Percentiles rank a stretch among this genome's conserved stretches.
Conservation (phyloP, 106 monocot species). For the Posidonia australis region DNA sequence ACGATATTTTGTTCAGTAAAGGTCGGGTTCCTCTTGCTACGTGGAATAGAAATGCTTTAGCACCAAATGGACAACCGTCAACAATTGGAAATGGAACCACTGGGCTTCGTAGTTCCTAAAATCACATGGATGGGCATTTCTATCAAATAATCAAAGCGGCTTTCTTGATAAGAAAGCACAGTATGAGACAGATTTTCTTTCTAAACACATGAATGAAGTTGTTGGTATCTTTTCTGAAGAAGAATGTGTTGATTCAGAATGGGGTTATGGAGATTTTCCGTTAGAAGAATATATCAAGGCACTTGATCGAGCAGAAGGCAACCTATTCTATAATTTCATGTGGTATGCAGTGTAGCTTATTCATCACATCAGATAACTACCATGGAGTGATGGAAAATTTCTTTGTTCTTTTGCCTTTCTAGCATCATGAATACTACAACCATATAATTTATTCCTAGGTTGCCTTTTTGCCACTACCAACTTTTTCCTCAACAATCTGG, state of each 20-base stretch:
- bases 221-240: constrained; percentile 60
- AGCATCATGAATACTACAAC: too few species aligned
- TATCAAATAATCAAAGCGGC: constrained; percentile 30
- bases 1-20: constrained; percentile 55
- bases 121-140: constrained; percentile 47
- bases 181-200: constrained; percentile 12
- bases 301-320: constrained; percentile 77
- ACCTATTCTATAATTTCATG: constrained; percentile 69
- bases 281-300: constrained; percentile 96
- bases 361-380: too few species aligned
- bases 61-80: constrained; percentile 29
- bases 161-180: constrained; percentile 7
- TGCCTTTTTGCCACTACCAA: too few species aligned
- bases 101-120: constrained; percentile 53
- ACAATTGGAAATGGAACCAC: constrained; percentile 33
- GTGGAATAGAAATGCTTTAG: constrained; percentile 46
- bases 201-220: constrained; percentile 38
- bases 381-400: too few species aligned
- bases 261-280: constrained; percentile 71
- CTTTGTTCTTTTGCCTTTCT: too few species aligned
- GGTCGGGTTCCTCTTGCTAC: constrained; percentile 62
- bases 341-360: constrained; percentile 68
- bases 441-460: too few species aligned
- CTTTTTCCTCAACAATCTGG: too few species aligned
- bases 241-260: constrained; percentile 42